Base-by-base conservation (phyloP, 768 basidiomycete genomes). In the Omphalotus guepiniiformis region DNA sequence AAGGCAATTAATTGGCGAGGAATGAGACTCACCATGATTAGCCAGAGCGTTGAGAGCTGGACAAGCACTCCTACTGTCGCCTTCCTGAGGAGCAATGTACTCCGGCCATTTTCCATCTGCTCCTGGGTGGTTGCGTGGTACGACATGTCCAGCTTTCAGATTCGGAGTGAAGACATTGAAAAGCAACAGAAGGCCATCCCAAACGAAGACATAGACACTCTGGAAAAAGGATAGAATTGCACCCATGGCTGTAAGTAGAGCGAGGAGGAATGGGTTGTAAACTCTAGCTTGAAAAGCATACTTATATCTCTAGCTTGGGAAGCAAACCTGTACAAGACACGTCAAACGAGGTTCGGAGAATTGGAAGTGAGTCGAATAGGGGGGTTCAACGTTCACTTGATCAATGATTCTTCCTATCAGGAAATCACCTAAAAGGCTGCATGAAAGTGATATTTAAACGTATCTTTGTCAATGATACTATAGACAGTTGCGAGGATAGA, bases 1-100 rank as follows among this genome's bases (percentile, higher is more conserved):
- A 6, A 13, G 43, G 16, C 39, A 50, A 16, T 36, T n/a, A n/a
- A n/a, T n/a, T n/a, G n/a, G n/a, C n/a, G 70, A 69, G 52, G 70
- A 68, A 35, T 22, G 4, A 4, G 6, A 50, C 66, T 26, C 30
- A 88, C 88, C 89, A 51, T 91, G 88, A 59, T 91, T 91, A 6
- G 88, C 86, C 78, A 92, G 70, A 0, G 85, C 83, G 54, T 92
- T 91, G 49, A 91, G 60, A 11, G 77, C 86, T 1, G 88, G 88
- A 53, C 88, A 90, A 1, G 82, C 77, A 51, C 78, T 78, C 2
- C 88, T 71, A 55, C 86, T 88, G 54, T 89, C 87, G 1, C 76
- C 78, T 7, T 79, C 72, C 48, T 62, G 63, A 8, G 85, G 75
- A 2, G 81, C 62, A 1, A 71, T 63, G 56, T 74, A 88, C 56